Conservation (phyloP, 441 rosid genomes). For the Raphanus hybrid region DNA sequence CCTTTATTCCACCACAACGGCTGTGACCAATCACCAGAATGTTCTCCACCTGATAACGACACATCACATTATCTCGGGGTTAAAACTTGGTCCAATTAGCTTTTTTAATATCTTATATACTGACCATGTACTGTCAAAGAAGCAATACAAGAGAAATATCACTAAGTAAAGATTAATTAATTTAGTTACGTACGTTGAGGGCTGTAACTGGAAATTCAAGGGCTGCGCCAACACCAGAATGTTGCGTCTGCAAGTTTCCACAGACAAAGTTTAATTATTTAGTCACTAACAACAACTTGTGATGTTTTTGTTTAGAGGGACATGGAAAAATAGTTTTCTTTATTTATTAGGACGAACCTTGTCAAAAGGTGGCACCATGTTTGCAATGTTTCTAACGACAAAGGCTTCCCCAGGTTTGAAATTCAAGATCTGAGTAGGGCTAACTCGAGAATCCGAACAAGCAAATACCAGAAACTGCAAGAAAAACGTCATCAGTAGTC, state of each 20-base stretch:
- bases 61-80: background rate
- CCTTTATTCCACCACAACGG: slow-evolving; percentile 50
- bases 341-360: slow-evolving; percentile 43
- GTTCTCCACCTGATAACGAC: slow-evolving; percentile 45
- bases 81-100: slow-evolving; percentile 7
- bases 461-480: slow-evolving; percentile 65
- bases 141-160: background rate
- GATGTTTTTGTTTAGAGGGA: slow-evolving; percentile 9
- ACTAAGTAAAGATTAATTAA: slow-evolving; percentile 1
- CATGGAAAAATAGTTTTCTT: background rate
- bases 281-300: slow-evolving; percentile 8
- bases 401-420: slow-evolving; percentile 68
- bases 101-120: slow-evolving; percentile 2
- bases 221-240: slow-evolving; percentile 62
- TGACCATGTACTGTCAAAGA: background rate
- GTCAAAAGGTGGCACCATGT: slow-evolving; percentile 60
- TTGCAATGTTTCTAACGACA: slow-evolving; percentile 62
- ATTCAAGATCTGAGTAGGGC: slow-evolving; percentile 58
- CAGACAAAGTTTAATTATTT: slow-evolving; percentile 1
- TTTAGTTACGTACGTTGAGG: slow-evolving; percentile 44
- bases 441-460: slow-evolving; percentile 69
- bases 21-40: slow-evolving; percentile 51
- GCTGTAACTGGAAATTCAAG: slow-evolving; percentile 59
- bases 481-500: background rate
- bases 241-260: slow-evolving; percentile 46